Percentiles rank a stretch among this genome's conserved stretches.
Conservation (phyloP, 2,329 filamentous ascomycete genomes). For the Fusarium sp. region DNA sequence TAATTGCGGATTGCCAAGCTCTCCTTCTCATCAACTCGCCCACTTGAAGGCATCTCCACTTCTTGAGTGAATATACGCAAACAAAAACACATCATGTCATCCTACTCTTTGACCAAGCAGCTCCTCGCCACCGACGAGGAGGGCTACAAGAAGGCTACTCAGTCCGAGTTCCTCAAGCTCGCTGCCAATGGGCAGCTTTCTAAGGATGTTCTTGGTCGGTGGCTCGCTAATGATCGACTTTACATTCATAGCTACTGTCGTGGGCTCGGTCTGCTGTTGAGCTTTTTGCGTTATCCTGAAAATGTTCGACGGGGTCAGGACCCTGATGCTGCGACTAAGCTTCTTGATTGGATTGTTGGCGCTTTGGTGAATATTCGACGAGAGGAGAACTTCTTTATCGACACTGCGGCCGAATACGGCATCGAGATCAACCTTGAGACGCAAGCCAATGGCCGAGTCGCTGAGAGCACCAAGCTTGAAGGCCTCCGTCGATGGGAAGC, state of each 20-base stretch:
- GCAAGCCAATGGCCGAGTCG: constrained; percentile 38
- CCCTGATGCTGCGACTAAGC: constrained; percentile 61
- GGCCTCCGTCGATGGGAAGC: constrained; percentile 54
- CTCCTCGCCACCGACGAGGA: constrained; percentile 63
- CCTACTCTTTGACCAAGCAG: constrained; percentile 64
- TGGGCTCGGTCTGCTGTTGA: constrained; percentile 74
- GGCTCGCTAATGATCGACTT: constrained; percentile 79
- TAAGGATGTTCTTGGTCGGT: constrained; percentile 68
- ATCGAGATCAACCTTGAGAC: constrained; percentile 60
- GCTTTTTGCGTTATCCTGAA: constrained; percentile 69
- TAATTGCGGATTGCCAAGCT: constrained; percentile 30
- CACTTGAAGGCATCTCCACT: constrained; percentile 33
- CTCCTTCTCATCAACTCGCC: background rate
- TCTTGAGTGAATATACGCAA: constrained; percentile 6
- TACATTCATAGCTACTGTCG: constrained; percentile 78
- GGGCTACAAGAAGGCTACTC: constrained; percentile 68
- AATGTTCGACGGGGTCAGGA: constrained; percentile 15
- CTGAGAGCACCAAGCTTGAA: constrained; percentile 51
- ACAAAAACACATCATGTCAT: constrained; percentile 10
- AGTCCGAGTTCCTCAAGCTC: constrained; percentile 73
- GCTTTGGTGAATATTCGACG: constrained; percentile 75
- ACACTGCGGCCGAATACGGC: constrained; percentile 70
- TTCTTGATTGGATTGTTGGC: constrained; percentile 72
- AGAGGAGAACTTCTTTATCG: constrained; percentile 76
- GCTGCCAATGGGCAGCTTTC: constrained; percentile 73